Base-by-base conservation (phyloP, 495 filamentous ascomycete species). In the Parathielavia hyrcaniae region DNA sequence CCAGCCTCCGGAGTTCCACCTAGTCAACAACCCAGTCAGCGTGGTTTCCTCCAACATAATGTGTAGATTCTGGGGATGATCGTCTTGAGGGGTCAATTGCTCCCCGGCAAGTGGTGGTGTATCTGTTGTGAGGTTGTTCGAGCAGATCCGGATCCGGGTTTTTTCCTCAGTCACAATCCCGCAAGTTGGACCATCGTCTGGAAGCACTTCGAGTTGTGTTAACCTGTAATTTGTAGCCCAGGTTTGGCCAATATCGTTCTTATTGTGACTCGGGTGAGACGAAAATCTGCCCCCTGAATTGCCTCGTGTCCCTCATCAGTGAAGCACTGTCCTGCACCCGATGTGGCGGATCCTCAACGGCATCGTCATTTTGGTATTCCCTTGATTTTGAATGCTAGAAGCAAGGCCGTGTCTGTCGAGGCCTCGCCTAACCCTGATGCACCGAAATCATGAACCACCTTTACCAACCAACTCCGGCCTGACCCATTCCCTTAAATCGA, bases 401-500 rank as follows among this genome's bases (percentile, higher is more conserved):
- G 67, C 65, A 68, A 73, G 73, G 75, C 72, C 51, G 62, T 65
- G 61, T 70, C 66, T 70, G 65, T 72, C 62, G 69, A 73, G 68
- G 71, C 77, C 74, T 74, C 73, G 75, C 75, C 73, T 69, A 74
- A 71, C 75, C 75, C 71, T 66, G 63, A 79, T 77, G 77, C 77
- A 79, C 73, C 76, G 71, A 76, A 76, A 75, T 75, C 68, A 72
- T 74, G 67, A 75, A 76, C 75, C 77, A 73, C 73, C 74, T 71
- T 72, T 70, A 73, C 75, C 75, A 75, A 67, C 73, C 73, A 79
- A 79, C 77, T 76, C 77, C 77, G 69, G 68, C 73, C 70, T 65
- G 53, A 69, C 67, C 67, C 72, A 62, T 52, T 59, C 55, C 61
- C 61, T 75, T 81, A 81, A 76, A 82, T 82, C 71, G 78, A 77